Evolutionary conservation across 2,329 filamentous ascomycete species (phyloP).

Genomic region (Ophiostoma perfectum): DNA sequence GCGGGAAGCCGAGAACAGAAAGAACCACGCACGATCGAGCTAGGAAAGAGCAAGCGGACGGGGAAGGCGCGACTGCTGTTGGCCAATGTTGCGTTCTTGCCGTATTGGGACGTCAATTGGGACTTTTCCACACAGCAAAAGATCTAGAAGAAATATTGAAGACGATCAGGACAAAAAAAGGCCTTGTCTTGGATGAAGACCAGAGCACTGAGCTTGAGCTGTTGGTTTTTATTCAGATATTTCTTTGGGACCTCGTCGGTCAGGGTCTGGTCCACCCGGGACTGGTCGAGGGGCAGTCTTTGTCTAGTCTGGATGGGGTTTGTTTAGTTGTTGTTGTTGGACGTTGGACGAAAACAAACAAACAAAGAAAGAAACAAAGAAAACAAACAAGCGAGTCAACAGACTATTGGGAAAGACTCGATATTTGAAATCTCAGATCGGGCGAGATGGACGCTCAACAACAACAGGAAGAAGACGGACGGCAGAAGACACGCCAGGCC

Average conservation of each 20-base stretch:
- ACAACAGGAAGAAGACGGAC: not conserved
- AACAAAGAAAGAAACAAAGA: not conserved
- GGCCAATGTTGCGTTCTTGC: conserved; percentile 1
- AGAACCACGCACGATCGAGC: no score
- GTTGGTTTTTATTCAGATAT: not conserved
- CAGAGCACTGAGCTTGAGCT: not conserved
- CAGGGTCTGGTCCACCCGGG: conserved; percentile 8
- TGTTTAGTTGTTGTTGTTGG: conserved; percentile 10
- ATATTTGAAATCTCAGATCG: not conserved
- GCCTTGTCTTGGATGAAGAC: no score
- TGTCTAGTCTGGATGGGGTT: conserved; percentile 1
- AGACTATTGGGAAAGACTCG: not conserved
- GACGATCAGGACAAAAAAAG: no score
- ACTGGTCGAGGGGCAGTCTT: conserved; percentile 1
- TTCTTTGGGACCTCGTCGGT: not conserved
- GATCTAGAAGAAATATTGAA: no score
- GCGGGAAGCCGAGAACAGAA: not conserved
- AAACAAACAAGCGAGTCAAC: not conserved
- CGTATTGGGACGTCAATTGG: not conserved
- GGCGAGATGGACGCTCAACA: not conserved
- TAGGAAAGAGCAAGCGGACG: not conserved
- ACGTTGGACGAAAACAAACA: conserved; percentile 7
- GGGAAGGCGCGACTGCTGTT: not conserved
- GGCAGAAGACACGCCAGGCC: no score
- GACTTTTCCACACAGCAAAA: not conserved